Evolutionary conservation across 345 rosid genomes (phyloP).

Genomic region (Syzygium aqueum): DNA sequence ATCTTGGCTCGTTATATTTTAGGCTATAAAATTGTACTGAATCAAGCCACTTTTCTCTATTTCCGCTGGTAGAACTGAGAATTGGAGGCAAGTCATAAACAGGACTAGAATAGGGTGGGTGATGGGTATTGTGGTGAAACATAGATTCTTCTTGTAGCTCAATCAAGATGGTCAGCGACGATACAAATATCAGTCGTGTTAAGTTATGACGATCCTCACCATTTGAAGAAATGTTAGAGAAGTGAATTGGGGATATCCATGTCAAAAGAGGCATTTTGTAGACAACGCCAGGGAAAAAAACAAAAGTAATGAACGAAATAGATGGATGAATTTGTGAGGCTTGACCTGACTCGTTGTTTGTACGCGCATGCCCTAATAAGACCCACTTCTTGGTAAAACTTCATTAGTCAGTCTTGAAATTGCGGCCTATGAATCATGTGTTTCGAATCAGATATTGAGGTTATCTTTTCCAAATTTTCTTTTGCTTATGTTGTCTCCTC

Average conservation of each 20-base stretch:
- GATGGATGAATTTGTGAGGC: neutral
- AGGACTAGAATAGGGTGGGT: neutral
- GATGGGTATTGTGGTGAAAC: neutral
- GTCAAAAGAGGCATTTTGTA: neutral
- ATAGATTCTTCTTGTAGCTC: neutral
- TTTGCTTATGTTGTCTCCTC: neutral
- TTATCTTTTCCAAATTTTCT: neutral
- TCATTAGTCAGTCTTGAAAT: neutral
- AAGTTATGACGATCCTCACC: neutral
- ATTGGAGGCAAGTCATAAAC: neutral
- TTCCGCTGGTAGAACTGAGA: neutral
- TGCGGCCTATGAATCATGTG: neutral
- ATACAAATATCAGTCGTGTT: neutral
- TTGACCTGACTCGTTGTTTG: neutral
- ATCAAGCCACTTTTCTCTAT: rapidly evolving
- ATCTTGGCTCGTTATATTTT: neutral
- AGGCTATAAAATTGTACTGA: neutral
- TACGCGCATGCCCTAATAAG: neutral
- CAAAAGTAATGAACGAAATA: rapidly evolving
- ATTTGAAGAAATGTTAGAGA: neutral
- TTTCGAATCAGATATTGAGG: neutral
- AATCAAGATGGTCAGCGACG: rapidly evolving
- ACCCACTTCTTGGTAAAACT: neutral
- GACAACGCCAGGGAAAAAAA: rapidly evolving
- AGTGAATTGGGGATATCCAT: neutral